Percentiles rank a stretch among this genome's conserved stretches.
phyloP scores from a whole-genome alignment of 179 eudicot genomes.

The Heliamphora pulchella region DNA sequence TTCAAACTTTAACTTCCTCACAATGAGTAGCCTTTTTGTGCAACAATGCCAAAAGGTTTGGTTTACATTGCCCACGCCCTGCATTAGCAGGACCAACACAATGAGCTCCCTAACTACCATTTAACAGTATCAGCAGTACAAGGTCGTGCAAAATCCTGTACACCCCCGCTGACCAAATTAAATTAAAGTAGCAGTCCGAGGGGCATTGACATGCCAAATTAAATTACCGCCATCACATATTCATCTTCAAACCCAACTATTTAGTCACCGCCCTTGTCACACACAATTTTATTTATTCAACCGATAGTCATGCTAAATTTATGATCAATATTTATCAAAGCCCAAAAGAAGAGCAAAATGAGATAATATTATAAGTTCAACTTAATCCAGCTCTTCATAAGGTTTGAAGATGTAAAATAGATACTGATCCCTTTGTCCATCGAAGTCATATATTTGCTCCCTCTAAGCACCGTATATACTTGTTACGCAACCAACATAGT shows the following conservation, averaged over 20 bases:
- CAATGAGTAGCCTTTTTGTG: neutral
- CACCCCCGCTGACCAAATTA: neutral
- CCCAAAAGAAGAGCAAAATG: neutral
- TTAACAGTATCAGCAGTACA: neutral
- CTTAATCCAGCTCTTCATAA: neutral
- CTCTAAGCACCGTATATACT: neutral
- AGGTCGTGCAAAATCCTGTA: neutral
- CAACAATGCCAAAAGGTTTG: neutral
- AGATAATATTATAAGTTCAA: neutral
- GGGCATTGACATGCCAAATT: neutral
- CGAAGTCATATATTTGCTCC: neutral
- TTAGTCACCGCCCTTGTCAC: neutral
- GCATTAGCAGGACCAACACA: neutral
- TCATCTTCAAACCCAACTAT: neutral
- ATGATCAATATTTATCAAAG: neutral
- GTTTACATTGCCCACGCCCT: neutral
- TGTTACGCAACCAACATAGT: neutral
- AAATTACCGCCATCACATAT: neutral
- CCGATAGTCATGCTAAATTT: neutral
- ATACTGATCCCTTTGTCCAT: neutral
- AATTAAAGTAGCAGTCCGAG: neutral
- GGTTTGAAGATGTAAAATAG: neutral
- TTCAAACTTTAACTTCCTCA: conserved; percentile 1
- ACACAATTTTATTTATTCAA: neutral
- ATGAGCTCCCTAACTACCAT: neutral